Evolutionary conservation across 2,329 filamentous ascomycete species (phyloP).

Genomic region (Botryotinia globosa): DNA sequence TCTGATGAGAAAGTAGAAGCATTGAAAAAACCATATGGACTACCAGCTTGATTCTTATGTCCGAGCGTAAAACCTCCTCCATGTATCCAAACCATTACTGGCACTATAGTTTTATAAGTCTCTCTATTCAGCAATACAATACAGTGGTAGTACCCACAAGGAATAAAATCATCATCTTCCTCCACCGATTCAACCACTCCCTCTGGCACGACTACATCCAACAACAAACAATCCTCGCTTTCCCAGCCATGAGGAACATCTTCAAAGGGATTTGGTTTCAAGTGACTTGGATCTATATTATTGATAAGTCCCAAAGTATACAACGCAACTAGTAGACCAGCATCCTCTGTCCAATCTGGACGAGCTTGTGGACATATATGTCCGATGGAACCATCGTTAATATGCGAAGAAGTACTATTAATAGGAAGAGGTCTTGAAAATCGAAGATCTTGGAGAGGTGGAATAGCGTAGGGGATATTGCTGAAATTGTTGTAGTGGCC

Average conservation of each 20-base stretch:
- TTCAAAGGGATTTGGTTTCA: not conserved
- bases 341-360: not conserved
- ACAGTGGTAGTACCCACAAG: not conserved
- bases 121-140: slow-evolving; percentile 25
- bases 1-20: slow-evolving; percentile 52
- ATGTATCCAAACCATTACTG: slow-evolving; percentile 56
- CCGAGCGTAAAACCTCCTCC: slow-evolving; percentile 53
- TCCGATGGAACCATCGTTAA: not conserved
- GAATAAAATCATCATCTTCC: not conserved
- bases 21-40: slow-evolving; percentile 51
- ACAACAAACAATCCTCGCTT: not conserved
- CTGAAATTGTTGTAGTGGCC: not conserved
- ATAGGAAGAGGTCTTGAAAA: not conserved
- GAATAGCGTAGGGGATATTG: not conserved
- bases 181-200: not conserved
- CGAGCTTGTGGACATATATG: not conserved
- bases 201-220: not conserved
- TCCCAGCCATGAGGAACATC: not conserved
- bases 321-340: not conserved
- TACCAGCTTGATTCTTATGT: slow-evolving; percentile 62
- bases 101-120: slow-evolving; percentile 37
- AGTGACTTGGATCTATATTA: not conserved
- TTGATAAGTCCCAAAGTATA: not conserved
- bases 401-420: not conserved
- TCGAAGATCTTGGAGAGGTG: not conserved